Conservation (phyloP, 2,329 filamentous ascomycete species). For the Xylariaceae sp. region DNA sequence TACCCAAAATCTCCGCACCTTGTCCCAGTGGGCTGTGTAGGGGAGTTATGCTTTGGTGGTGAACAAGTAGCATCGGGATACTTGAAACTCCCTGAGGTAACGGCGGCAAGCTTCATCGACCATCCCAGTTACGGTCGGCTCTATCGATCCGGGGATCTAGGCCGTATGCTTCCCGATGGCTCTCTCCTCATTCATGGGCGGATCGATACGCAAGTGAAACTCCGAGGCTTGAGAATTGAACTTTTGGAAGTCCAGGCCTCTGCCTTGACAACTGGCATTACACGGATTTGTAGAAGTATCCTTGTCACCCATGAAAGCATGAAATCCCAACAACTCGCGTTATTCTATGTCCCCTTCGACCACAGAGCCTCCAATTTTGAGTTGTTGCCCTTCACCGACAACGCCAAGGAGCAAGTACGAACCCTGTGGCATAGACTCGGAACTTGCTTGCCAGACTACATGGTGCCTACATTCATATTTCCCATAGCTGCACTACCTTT, state of each 20-base stretch:
- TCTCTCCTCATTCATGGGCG: conserved; percentile 76
- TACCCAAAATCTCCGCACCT: conserved; percentile 52
- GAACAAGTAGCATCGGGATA: conserved; percentile 79
- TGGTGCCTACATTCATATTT: conserved; percentile 78
- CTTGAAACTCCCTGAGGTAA: conserved; percentile 68
- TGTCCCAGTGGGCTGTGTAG: conserved; percentile 74
- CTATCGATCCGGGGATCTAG: conserved; percentile 84
- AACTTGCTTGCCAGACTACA: conserved; percentile 71
- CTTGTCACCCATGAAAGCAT: conserved; percentile 54
- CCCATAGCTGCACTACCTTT: conserved; percentile 73
- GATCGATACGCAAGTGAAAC: conserved; percentile 80
- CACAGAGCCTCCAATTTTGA: conserved; percentile 39
- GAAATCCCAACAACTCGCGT: conserved; percentile 62
- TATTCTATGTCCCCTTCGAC: conserved; percentile 68
- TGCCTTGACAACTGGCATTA: conserved; percentile 58
- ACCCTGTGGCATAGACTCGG: conserved; percentile 62
- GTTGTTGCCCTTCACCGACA: conserved; percentile 47
- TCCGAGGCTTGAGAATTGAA: conserved; percentile 82
- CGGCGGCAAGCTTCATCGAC: conserved; percentile 69
- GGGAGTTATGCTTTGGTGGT: conserved; percentile 87
- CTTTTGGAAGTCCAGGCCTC: conserved; percentile 75
- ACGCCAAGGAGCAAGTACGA: conserved; percentile 43
- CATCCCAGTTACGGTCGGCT: conserved; percentile 74
- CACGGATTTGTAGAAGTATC: conserved; percentile 70
- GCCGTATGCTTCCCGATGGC: conserved; percentile 78